Evolutionary conservation across 2,329 filamentous ascomycete species (phyloP).

Genomic region (Xenoacremonium recifei): DNA sequence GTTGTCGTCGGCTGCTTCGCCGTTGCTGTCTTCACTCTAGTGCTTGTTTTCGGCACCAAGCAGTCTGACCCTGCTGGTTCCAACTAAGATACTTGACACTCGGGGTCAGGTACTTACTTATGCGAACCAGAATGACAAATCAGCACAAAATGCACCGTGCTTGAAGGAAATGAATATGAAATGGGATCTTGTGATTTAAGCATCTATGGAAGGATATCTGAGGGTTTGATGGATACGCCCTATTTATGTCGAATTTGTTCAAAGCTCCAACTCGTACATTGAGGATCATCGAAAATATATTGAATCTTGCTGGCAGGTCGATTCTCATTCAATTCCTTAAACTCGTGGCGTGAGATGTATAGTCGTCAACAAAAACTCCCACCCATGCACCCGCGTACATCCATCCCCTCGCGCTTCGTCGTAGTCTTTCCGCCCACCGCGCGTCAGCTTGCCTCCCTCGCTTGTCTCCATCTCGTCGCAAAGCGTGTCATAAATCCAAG

Average conservation of each 20-base stretch:
- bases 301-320: no score
- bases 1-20: conserved; percentile 45
- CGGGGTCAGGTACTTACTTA: no score
- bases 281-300: no score
- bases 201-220: conserved; percentile 2
- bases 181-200: not conserved
- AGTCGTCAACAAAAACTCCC: conserved; percentile 28
- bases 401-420: not conserved
- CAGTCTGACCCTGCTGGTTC: conserved; percentile 15
- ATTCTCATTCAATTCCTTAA: conserved; percentile 31
- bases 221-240: conserved; percentile 15
- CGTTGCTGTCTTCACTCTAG: conserved; percentile 46
- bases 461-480: conserved; percentile 19
- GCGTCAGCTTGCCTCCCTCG: conserved; percentile 4
- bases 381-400: conserved; percentile 15
- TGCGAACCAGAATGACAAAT: no score
- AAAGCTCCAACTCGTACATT: no score
- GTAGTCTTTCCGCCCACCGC: no score
- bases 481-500: conserved; percentile 29
- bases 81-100: not conserved
- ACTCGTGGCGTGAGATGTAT: conserved; percentile 25
- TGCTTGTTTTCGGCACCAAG: conserved; percentile 44
- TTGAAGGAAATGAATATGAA: no score
- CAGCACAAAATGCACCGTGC: no score
- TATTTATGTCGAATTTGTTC: no score